These are phyloP conservation scores for Yarrowia deformans DNA, from an alignment of 805 yeast genomes.

Conservation along the genomic window DNA sequence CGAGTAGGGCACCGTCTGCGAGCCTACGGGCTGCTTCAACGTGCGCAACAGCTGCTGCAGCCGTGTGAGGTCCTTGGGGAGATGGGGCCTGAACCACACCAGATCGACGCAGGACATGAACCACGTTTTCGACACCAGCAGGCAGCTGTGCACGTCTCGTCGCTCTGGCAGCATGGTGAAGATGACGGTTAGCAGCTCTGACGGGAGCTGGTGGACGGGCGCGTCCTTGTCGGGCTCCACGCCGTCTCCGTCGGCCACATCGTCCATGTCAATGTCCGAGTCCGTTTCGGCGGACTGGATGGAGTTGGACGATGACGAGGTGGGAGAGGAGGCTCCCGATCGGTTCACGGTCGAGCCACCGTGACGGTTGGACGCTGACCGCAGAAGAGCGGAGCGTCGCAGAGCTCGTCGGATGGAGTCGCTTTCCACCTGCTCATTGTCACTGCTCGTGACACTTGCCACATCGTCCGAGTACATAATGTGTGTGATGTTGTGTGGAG, in stretches of 20 bases:
- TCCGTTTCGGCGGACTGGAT: slow-evolving; percentile 33
- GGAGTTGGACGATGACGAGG: slow-evolving; percentile 16
- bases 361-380: slow-evolving; percentile 18
- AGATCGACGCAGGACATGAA: slow-evolving; percentile 77
- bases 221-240: slow-evolving; percentile 27
- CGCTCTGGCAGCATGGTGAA: slow-evolving; percentile 39
- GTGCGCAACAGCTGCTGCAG: slow-evolving; percentile 60
- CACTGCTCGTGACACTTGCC: slow-evolving; percentile 27
- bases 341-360: slow-evolving; percentile 11
- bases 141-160: slow-evolving; percentile 25
- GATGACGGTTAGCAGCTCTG: slow-evolving; percentile 34
- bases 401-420: slow-evolving; percentile 33
- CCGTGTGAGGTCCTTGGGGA: slow-evolving; percentile 60
- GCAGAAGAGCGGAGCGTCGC: slow-evolving; percentile 29
- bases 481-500: neutral
- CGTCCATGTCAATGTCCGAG: slow-evolving; percentile 39
- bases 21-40: slow-evolving; percentile 58
- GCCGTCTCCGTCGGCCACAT: neutral
- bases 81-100: slow-evolving; percentile 86
- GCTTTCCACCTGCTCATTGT: slow-evolving; percentile 34
- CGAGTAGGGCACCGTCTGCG: slow-evolving; percentile 67
- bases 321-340: slow-evolving; percentile 17
- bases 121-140: slow-evolving; percentile 54
- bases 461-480: slow-evolving; percentile 31
- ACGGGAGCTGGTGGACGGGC: slow-evolving; percentile 16